Percentiles rank a stretch among this genome's conserved stretches.
These are phyloP conservation scores for Phytophthora boehmeriae DNA, from an alignment of 352 stramenopile genomes.

Conservation along the genomic window DNA sequence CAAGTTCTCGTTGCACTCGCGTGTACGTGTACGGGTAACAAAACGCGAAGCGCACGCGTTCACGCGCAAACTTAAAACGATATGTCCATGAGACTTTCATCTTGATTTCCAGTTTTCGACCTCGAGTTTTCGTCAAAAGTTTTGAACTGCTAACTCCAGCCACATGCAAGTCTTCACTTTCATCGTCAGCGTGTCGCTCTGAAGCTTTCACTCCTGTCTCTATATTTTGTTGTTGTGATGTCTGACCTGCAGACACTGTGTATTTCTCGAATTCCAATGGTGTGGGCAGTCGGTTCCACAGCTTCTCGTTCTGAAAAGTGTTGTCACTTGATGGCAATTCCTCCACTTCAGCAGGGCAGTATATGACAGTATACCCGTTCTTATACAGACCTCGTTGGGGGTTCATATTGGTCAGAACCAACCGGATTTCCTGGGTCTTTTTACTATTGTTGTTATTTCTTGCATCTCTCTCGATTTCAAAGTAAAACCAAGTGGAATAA, in stretches of 20 bases:
- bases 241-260: slow-evolving; percentile 4
- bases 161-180: slow-evolving; percentile 9
- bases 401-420: slow-evolving; percentile 79
- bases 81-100: slow-evolving; percentile 69
- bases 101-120: slow-evolving; percentile 39
- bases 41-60: slow-evolving; percentile 81
- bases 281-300: slow-evolving; percentile 42
- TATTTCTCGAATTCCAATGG: slow-evolving; percentile 52
- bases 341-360: slow-evolving; percentile 53
- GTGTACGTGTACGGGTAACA: slow-evolving; percentile 88
- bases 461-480: slow-evolving; percentile 59
- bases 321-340: slow-evolving; percentile 34
- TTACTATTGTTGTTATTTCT: not conserved
- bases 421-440: slow-evolving; percentile 40
- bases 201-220: not conserved
- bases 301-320: slow-evolving; percentile 44
- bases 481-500: slow-evolving; percentile 91
- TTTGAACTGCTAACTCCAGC: not conserved
- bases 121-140: not conserved
- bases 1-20: slow-evolving; percentile 56
- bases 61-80: slow-evolving; percentile 54
- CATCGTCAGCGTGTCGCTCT: slow-evolving; percentile 46
- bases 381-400: slow-evolving; percentile 82
- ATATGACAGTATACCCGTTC: slow-evolving; percentile 75
- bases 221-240: not conserved